Conservation (phyloP, 306 rosid species). For the Notholithocarpus densiflorus region DNA sequence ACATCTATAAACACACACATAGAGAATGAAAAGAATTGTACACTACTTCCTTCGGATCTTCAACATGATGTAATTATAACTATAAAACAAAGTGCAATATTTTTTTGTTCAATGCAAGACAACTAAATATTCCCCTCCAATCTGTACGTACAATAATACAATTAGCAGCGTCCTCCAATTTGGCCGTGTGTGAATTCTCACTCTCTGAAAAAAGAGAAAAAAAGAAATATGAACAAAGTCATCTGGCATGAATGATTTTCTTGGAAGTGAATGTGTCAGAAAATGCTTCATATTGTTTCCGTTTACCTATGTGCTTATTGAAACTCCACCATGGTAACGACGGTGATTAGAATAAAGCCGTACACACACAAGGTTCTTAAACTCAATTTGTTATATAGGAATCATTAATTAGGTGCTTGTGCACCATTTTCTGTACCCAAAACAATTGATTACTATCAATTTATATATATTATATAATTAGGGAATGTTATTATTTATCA, state of each 20-base stretch:
- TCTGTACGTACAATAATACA: slow-evolving; percentile 2
- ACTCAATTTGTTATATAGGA: too few relatives aligned
- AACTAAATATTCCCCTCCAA: slow-evolving; percentile 29
- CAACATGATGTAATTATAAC: slow-evolving; percentile 4
- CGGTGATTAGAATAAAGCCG: too few relatives aligned
- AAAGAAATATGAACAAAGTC: neutral
- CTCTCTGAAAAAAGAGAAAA: neutral
- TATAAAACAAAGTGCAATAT: slow-evolving; percentile 21
- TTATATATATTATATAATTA: too few relatives aligned
- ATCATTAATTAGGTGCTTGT: too few relatives aligned
- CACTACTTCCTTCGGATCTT: slow-evolving; percentile 28
- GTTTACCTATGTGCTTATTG: too few relatives aligned
- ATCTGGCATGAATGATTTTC: neutral
- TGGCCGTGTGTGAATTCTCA: neutral
- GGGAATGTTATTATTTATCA: too few relatives aligned
- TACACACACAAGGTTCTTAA: too few relatives aligned
- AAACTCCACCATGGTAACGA: too few relatives aligned
- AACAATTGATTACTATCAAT: too few relatives aligned
- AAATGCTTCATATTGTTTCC: too few relatives aligned
- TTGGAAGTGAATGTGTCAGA: neutral
- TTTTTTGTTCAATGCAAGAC: slow-evolving; percentile 37
- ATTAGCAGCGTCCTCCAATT: neutral
- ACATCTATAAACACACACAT: neutral
- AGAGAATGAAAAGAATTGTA: slow-evolving; percentile 14
- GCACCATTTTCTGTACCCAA: too few relatives aligned